Percentiles rank a stretch among this genome's conserved stretches.
These are phyloP conservation scores for Populus deltoides DNA, from an alignment of 345 rosid species.

Conservation along the genomic window DNA sequence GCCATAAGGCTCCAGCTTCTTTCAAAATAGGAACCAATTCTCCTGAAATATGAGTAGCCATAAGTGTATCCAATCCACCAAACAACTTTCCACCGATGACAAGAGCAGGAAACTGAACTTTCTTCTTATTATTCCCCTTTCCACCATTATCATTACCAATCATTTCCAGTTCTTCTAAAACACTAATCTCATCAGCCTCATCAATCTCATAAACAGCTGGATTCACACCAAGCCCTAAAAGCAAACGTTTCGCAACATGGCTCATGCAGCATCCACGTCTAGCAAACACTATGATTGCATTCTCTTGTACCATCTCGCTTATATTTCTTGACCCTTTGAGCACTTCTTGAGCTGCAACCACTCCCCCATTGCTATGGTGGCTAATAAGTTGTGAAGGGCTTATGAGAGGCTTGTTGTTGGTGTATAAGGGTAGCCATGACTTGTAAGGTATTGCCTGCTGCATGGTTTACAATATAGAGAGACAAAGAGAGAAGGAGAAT, in stretches of 20 bases:
- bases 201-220: constrained; percentile 72
- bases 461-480: constrained; percentile 26
- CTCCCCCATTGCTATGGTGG: background rate
- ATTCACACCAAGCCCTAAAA: constrained; percentile 75
- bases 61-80: constrained; percentile 88
- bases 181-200: constrained; percentile 48
- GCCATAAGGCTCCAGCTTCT: constrained; percentile 97
- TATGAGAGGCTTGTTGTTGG: background rate
- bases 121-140: background rate
- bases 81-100: constrained; percentile 84
- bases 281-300: constrained; percentile 75
- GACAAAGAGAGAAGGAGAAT: background rate
- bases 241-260: constrained; percentile 73
- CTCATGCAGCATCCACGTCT: constrained; percentile 85
- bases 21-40: constrained; percentile 72
- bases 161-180: constrained; percentile 37
- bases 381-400: background rate
- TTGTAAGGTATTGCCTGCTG: constrained; percentile 57
- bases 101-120: constrained; percentile 68
- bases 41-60: constrained; percentile 91
- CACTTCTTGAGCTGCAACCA: background rate
- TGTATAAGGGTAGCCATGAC: constrained; percentile 19
- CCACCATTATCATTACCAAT: constrained; percentile 7
- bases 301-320: constrained; percentile 50
- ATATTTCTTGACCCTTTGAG: constrained; percentile 17